Percentiles rank a stretch among this genome's conserved stretches.
phyloP scores from a whole-genome alignment of 495 filamentous ascomycete species.

The Bacidia gigantensis region DNA sequence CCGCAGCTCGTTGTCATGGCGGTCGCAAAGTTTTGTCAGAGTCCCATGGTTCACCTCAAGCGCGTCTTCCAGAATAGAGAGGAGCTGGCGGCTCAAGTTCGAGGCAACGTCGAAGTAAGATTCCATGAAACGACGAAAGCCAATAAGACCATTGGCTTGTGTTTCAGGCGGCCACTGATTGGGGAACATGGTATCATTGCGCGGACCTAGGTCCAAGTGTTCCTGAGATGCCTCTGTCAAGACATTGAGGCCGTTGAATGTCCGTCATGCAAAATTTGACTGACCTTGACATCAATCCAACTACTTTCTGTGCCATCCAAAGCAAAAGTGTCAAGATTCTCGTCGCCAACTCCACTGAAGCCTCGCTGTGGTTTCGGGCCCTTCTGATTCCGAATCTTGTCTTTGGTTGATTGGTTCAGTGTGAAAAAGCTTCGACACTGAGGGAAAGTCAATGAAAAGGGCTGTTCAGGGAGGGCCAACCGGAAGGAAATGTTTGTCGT shows the following conservation, averaged over 20 bases:
- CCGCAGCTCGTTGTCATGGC: slow-evolving; percentile 6
- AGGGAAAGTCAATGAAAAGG: too few species aligned
- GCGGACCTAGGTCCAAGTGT: slow-evolving; percentile 20
- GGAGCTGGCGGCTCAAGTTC: not conserved
- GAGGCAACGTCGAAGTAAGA: not conserved
- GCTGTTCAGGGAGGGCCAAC: not conserved
- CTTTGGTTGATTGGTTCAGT: not conserved
- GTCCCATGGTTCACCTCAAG: not conserved
- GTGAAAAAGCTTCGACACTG: slow-evolving; percentile 3
- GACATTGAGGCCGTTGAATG: too few species aligned
- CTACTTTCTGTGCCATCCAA: not conserved
- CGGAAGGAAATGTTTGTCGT: not conserved
- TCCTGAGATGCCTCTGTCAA: slow-evolving; percentile 11
- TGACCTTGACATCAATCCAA: not conserved
- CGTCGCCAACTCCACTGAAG: not conserved
- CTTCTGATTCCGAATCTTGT: not conserved
- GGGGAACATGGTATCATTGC: slow-evolving; percentile 15
- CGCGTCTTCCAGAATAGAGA: not conserved
- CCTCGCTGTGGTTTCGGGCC: slow-evolving; percentile 3
- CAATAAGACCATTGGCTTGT: slow-evolving; percentile 12
- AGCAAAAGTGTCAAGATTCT: not conserved
- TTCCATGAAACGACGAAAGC: slow-evolving; percentile 23
- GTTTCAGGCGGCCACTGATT: slow-evolving; percentile 18
- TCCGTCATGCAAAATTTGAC: not conserved
- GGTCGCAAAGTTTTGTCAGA: not conserved